Percentiles rank a stretch among this genome's conserved stretches.
Conservation (phyloP, 148 eudicot species). For the Fallopia convolvulus region DNA sequence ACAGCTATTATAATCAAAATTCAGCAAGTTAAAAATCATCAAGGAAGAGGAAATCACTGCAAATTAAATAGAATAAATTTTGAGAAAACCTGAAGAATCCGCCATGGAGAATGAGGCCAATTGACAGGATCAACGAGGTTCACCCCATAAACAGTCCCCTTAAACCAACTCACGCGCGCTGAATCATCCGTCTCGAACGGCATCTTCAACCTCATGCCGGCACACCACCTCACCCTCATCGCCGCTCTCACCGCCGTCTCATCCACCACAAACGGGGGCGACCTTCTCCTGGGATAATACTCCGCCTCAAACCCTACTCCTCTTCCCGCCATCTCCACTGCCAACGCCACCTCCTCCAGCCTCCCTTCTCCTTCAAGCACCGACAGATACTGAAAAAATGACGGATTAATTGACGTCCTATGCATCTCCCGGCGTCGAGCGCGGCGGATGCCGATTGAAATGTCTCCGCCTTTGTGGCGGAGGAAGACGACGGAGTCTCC, state of each 20-base stretch:
- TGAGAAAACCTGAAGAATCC: slow-evolving; percentile 73
- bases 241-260: slow-evolving; percentile 61
- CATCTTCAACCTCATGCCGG: slow-evolving; percentile 97
- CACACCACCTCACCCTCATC: slow-evolving; percentile 60
- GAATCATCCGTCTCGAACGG: slow-evolving; percentile 96
- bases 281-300: slow-evolving; percentile 84
- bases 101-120: slow-evolving; percentile 97
- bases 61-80: not conserved
- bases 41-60: not conserved
- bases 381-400: not conserved
- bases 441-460: slow-evolving; percentile 8
- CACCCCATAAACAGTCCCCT: slow-evolving; percentile 75
- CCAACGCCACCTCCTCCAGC: not conserved
- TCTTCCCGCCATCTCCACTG: not conserved
- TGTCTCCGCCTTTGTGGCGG: not conserved
- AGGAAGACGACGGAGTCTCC: slow-evolving; percentile 52
- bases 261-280: slow-evolving; percentile 84
- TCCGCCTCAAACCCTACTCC: slow-evolving; percentile 48
- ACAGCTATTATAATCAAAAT: not conserved
- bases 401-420: not conserved
- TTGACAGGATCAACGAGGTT: slow-evolving; percentile 71
- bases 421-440: not conserved
- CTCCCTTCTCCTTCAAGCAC: not conserved
- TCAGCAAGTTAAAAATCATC: not conserved
- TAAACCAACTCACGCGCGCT: slow-evolving; percentile 89